A percentile compares a stretch with the other conserved stretches of the same genome.
phyloP scores from a whole-genome alignment of 2,329 filamentous ascomycete genomes.

The Ophiostoma sp. region DNA sequence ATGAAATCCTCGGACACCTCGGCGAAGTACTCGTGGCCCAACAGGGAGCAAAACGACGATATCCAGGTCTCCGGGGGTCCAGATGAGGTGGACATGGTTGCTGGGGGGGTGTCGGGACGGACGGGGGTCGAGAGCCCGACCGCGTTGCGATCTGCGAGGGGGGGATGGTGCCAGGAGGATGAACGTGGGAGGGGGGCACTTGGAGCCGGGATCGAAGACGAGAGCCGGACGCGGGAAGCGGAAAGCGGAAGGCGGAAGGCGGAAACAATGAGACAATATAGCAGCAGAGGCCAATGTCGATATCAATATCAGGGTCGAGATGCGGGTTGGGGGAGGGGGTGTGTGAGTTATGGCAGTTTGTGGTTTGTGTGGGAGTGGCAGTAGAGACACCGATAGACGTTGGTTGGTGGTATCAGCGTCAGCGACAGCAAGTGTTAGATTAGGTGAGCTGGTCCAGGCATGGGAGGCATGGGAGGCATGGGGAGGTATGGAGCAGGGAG shows the following conservation, averaged over 20 bases:
- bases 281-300: background rate
- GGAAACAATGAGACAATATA: background rate
- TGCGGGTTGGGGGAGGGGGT: background rate
- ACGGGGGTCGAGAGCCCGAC: background rate
- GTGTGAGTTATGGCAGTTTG: background rate
- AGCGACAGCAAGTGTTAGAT: background rate
- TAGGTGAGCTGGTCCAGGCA: background rate
- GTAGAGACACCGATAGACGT: constrained; percentile 1
- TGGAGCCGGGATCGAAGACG: background rate
- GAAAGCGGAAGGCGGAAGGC: background rate
- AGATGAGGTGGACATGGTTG: constrained; percentile 55
- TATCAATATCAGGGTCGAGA: background rate
- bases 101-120: background rate
- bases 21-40: constrained; percentile 98
- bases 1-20: constrained; percentile 99
- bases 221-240: background rate
- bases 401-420: constrained; percentile 4
- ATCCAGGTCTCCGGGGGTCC: constrained; percentile 85
- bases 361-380: constrained; percentile 8
- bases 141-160: constrained; percentile 3
- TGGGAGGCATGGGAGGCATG: background rate
- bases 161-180: background rate
- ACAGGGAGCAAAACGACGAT: constrained; percentile 87
- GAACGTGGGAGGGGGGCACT: background rate
- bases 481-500: background rate